phyloP scores from a whole-genome alignment of 2,329 filamentous ascomycete species.

The Colletotrichum musae region DNA sequence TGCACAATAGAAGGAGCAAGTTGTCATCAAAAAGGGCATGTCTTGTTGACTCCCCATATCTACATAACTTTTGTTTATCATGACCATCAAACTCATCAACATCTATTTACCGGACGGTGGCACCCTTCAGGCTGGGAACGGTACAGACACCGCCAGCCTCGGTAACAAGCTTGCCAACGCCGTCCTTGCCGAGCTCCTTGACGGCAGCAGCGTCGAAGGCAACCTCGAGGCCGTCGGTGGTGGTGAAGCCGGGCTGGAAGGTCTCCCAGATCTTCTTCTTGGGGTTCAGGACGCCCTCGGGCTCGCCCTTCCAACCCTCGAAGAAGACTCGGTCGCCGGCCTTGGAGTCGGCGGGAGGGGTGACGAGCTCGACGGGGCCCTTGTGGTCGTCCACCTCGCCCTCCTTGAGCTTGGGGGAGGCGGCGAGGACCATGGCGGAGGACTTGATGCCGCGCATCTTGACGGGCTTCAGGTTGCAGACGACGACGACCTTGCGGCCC shows the following conservation, averaged over 20 bases:
- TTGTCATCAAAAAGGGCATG: not conserved
- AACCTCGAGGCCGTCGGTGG: slow-evolving; percentile 84
- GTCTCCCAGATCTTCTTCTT: slow-evolving; percentile 99
- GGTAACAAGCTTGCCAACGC: slow-evolving; percentile 78
- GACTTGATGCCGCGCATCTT: slow-evolving; percentile 94
- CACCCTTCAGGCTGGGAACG: slow-evolving; percentile 84
- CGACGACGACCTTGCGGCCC: slow-evolving; percentile 91
- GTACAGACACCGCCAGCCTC: slow-evolving; percentile 85
- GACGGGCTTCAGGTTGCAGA: slow-evolving; percentile 98
- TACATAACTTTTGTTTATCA: slow-evolving; percentile 25
- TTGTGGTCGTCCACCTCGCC: slow-evolving; percentile 89
- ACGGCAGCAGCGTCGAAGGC: slow-evolving; percentile 87
- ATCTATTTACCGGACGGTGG: slow-evolving; percentile 79
- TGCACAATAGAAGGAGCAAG: not conserved
- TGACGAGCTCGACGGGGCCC: slow-evolving; percentile 92
- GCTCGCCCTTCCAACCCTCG: slow-evolving; percentile 93
- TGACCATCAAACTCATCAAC: not conserved
- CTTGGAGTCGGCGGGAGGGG: slow-evolving; percentile 81
- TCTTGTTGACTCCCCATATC: not conserved
- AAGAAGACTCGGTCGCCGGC: slow-evolving; percentile 94
- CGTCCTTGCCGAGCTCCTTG: slow-evolving; percentile 81
- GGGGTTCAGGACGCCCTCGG: slow-evolving; percentile 93
- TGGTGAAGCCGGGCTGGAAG: slow-evolving; percentile 96
- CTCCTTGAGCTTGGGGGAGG: slow-evolving; percentile 85
- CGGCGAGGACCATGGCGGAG: slow-evolving; percentile 92